Base-by-base conservation (phyloP, 805 yeast genomes). In the Saccharomycopsis olivae region DNA sequence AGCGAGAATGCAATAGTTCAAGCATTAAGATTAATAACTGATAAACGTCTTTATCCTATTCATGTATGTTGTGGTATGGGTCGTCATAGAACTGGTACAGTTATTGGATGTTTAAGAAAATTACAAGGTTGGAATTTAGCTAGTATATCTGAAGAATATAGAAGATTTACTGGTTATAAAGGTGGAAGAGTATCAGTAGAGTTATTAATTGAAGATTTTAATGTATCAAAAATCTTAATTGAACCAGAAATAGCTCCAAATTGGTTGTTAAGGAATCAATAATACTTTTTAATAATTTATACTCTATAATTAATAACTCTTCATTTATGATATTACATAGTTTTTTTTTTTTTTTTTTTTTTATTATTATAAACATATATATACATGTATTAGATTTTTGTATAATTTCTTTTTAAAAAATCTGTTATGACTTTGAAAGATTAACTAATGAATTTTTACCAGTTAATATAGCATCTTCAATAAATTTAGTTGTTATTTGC, bases 1-100 rank as follows among this genome's bases (percentile, higher is more conserved):
- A 83, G 87, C 15, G 95, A 87, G 53, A 68, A 73, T 31, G 75
- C 94, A 17, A 86, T 89, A 39, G 72, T 74, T 20, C 77, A 75
- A 46, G 94, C 96, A 1, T 61, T 89, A 46, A 81, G 78, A 46
- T 68, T 86, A 25, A 81, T 89, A 15, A 73, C 78, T 33, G 72
- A 84, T 51, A 70, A 69, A 47, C 68, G 73, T n/a, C 75, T 77
- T 55, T 84, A 85, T 53, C 97, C 98, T 0, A 52, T 92, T 46
- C 62, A 92, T 37, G 88, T 88, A 3, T 92, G 97, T 58, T 92
- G 97, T 53, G 96, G 96, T 11, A 92, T 92, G 98, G 98, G 98
- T 0, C 67, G 98, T 50, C 98, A 89, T 58, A 68, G 98, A 49
- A 88, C 97, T 0, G 98, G 98, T 1, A 88, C 97, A 0, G 95